Evolutionary conservation across 192 early-diverging fungal genomes (phyloP), one percentile per base, ranked within the genome.

Genomic region (Coemansia sp.): DNA sequence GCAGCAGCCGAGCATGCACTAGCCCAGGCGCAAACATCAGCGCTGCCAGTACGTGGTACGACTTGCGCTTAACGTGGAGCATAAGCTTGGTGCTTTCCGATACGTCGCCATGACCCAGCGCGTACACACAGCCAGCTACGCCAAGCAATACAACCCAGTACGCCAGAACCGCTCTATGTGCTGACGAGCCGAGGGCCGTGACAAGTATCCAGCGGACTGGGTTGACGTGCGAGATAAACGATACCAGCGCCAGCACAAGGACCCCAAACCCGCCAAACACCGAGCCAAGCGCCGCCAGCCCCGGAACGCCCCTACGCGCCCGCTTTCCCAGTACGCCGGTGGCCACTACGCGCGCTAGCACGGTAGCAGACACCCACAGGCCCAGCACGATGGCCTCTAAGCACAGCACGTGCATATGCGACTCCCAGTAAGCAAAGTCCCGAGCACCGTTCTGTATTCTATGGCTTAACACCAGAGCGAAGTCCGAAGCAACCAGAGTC

Each of bases 11-110:
- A 88, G 68, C 68, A 16, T 18, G 36, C 20, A 91, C 56, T 34
- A 87, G 86, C 3, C 88, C 95, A 0, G 95, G 95, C 33, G 91
- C 79, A 75, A 98, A 96, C 90, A 95, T 90, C 52, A 89, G 55
- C 8, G 92, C 87, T 0, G 93, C 92, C 18, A 95, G 67, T 4
- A 85, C 79, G 77, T 98, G 95, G 68, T 90, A 96, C 48, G 90
- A 86, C 73, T 98, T 98, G 74, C 95, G 87, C 43, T 87, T 81
- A 20, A 88, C 79, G 72, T 94, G 92, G 38, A 92, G 71, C 48
- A 26, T 53, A 20, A 76, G 43, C 71, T 66, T 70, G 34, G 18
- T 57, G 23, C 52, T 55, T 13, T 28, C 52, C 21, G 56, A 28
- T 25, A 20, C 18, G 26, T 37, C 45, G 47, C 42, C 16, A 25